Evolutionary conservation across 2,329 filamentous ascomycete genomes (phyloP).

Genomic region (Orbilia quercus): DNA sequence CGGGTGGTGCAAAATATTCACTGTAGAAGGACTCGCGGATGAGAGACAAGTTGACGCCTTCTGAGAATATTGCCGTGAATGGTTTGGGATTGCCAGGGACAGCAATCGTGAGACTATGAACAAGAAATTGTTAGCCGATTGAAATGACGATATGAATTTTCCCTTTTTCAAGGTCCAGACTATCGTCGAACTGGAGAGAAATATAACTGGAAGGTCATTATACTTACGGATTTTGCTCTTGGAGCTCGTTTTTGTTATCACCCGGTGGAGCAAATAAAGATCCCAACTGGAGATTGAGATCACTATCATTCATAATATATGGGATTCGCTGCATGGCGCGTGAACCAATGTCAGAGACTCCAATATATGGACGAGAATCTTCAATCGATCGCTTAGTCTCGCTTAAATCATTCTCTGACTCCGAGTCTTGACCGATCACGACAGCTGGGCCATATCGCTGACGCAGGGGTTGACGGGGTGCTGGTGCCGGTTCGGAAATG

Average conservation of each 20-base stretch:
- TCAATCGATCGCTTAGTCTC: conserved; percentile 1
- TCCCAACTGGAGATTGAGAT: conserved; percentile 33
- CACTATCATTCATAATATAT: conserved; percentile 31
- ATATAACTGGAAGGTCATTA: too few relatives aligned
- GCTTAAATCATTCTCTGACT: background rate
- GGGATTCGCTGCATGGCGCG: conserved; percentile 26
- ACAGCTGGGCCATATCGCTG: conserved; percentile 18
- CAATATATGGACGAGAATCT: conserved; percentile 33
- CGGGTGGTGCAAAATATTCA: conserved; percentile 34
- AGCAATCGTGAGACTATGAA: conserved; percentile 24
- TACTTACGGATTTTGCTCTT: conserved; percentile 35
- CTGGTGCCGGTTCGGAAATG: conserved; percentile 31
- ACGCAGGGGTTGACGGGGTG: conserved; percentile 21
- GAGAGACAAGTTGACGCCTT: conserved; percentile 24
- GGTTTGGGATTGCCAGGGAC: conserved; percentile 40
- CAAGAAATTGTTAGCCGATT: background rate
- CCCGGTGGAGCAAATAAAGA: conserved; percentile 21
- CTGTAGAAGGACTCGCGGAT: conserved; percentile 45
- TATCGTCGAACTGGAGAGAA: too few relatives aligned
- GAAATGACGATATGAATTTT: too few relatives aligned
- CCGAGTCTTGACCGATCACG: background rate
- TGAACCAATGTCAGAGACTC: conserved; percentile 42
- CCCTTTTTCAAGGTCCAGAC: too few relatives aligned
- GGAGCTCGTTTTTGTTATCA: background rate
- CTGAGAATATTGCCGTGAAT: conserved; percentile 35